Percentiles rank a stretch among this genome's conserved stretches.
phyloP scores from a whole-genome alignment of 495 filamentous ascomycete genomes.

The Aspergillus sparsus region DNA sequence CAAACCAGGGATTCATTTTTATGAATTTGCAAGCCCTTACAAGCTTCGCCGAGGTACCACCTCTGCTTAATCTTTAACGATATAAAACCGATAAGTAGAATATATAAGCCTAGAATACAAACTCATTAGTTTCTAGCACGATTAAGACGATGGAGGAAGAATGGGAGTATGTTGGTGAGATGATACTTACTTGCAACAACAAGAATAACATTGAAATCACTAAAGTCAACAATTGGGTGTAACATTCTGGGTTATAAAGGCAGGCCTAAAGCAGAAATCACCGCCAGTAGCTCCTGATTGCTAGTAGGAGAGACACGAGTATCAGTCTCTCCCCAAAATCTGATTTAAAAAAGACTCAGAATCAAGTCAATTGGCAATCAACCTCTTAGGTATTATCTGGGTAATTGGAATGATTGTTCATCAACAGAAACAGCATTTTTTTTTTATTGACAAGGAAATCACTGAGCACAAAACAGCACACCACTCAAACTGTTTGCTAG shows the following conservation, averaged over 20 bases:
- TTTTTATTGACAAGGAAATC: neutral
- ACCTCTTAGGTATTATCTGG: neutral
- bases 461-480: slow-evolving; percentile 1
- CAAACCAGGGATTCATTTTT: neutral
- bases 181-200: slow-evolving; percentile 43
- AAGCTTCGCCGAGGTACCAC: slow-evolving; percentile 60
- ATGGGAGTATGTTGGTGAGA: neutral
- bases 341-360: neutral
- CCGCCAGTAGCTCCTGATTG: neutral
- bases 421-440: neutral
- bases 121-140: neutral
- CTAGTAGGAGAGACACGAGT: neutral
- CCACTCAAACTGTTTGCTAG: neutral
- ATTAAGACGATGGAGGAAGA: neutral
- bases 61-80: slow-evolving; percentile 54
- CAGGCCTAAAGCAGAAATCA: no score
- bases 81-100: slow-evolving; percentile 47
- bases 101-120: slow-evolving; percentile 31
- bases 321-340: neutral
- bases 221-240: slow-evolving; percentile 53
- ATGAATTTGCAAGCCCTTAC: slow-evolving; percentile 33
- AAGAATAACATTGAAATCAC: slow-evolving; percentile 52
- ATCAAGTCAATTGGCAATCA: neutral
- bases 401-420: neutral
- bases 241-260: slow-evolving; percentile 31